These are phyloP conservation scores for Cucurbita ficifolia DNA, from an alignment of 306 rosid species.

Conservation along the genomic window DNA sequence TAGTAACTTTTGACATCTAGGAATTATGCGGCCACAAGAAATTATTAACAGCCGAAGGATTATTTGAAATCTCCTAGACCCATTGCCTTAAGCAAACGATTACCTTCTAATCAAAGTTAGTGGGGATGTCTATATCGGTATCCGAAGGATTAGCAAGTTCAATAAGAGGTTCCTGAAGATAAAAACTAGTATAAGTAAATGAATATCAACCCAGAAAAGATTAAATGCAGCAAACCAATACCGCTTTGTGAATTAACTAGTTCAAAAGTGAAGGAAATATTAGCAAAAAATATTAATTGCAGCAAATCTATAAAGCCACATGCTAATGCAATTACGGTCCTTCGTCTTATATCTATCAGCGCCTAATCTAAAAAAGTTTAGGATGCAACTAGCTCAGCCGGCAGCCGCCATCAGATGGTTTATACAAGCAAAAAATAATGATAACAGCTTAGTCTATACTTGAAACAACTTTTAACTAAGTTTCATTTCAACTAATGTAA, in stretches of 20 bases:
- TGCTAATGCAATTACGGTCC: background rate
- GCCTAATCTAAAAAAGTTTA: background rate
- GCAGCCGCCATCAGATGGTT: background rate
- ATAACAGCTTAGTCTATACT: background rate
- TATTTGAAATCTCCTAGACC: slow-evolving; percentile 6
- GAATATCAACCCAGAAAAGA: background rate
- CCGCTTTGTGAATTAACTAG: background rate
- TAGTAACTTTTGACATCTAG: slow-evolving; percentile 21
- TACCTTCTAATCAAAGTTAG: slow-evolving; percentile 79
- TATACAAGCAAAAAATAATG: background rate
- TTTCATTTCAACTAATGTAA: background rate
- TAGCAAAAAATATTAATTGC: too few species aligned
- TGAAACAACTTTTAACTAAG: background rate
- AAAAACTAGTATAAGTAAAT: slow-evolving; percentile 6
- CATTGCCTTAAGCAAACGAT: slow-evolving; percentile 8
- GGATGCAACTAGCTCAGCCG: background rate
- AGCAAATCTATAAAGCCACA: background rate
- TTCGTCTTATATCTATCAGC: background rate
- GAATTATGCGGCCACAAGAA: slow-evolving; percentile 18
- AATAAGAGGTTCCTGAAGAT: slow-evolving; percentile 56
- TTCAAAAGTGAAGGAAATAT: background rate
- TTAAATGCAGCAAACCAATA: background rate
- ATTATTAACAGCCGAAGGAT: slow-evolving; percentile 10
- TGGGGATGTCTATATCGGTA: slow-evolving; percentile 63
- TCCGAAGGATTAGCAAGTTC: slow-evolving; percentile 75